Evolutionary conservation across 2,329 filamentous ascomycete species (phyloP), one percentile per base, ranked within the genome.

Genomic region (Zasmidium angulare): DNA sequence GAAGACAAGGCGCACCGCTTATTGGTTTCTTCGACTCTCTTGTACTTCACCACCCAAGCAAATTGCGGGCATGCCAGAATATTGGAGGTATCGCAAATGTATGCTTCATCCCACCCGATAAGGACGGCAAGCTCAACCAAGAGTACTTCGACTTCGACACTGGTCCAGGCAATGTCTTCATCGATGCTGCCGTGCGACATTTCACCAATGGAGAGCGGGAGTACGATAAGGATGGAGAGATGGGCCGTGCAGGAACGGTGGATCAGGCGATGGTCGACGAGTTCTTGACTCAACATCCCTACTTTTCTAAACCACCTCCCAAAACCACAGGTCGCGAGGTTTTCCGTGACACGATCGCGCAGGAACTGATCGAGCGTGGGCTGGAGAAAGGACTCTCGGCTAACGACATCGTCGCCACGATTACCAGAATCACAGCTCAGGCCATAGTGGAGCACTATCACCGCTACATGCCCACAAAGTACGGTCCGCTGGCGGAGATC

Each of bases 61-160:
- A 84, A 70, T 73, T 84, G 6, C 79, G 84, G 23, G 82, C 81
- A 1, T 86, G 83, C 69, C 82, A 86, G 67, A 86, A 86, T 66
- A 86, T 87, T 55, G 83, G 83, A 52, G 83, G 84, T 29, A 84
- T 87, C 46, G 82, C 81, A 24, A 86, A 84, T 63, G 81, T 87
- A 22, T 86, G 81, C 72, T 85, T 86, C 71, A 82, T 86, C 53
- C 82, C 81, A 2, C 78, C 82, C 3, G 76, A 81, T 53, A 70
- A 70, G 26, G 68, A 76, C 20, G 68, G 75, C 29, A 69, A 67
- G 29, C 23, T 64, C 1, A 63, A 69, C 26, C 31, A 58, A 48
- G n/a, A n/a, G n/a, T 56, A 55, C 24, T 72, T 64, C 58, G 71
- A 73, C 48, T 73, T 72, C 48, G 74, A 60, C 55, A 71, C 70